Evolutionary conservation across 73 alveolate genomes (phyloP), one percentile per base, ranked within the genome.

Genomic region (Paramecium tetraurelia): DNA sequence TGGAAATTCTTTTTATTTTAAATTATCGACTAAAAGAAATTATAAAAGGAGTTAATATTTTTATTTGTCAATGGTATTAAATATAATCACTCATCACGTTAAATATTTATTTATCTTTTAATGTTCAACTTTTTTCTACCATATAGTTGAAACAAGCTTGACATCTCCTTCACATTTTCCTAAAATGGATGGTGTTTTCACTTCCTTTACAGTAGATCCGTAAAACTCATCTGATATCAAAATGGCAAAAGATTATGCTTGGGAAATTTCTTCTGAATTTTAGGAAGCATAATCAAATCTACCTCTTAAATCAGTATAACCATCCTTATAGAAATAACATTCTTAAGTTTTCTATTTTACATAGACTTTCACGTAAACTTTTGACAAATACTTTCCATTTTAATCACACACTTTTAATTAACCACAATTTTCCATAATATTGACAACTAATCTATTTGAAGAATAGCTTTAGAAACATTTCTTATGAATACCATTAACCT

Each of bases 231-330:
- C 59, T 48, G 59, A 48, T 12, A 48, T 48, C 1, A 48, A 48
- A 16, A 48, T 5, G 21, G 59, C 59, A 48, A 48, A 48, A 14
- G 59, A 2, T 7, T 48, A 12, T 3, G 18, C 59, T 16, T 48
- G 8, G 11, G 21, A 48, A 48, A 14, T 12, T 48, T 48, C 59
- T 14, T 48, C 59, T 48, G 59, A 48, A 24, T 6, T 48, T 48
- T 12, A 48, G 22, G 95, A 89, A 11, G 98, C 98, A 93, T 96
- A 96, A 85, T 96, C 97, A 69, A 96, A 96, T 89, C 94, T 94
- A n/a, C 99, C 99, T 68, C 97, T 92, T 88, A 95, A 38, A 63
- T 96, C 99, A 24, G 98, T 96, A 58, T 92, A 96, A 18, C 99
- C 99, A 63, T 96, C 99, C 80, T 95, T 96, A 86, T 89, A 96